Percentiles rank a stretch among this genome's conserved stretches.
These are phyloP conservation scores for Hyparrhenia diplandra DNA, from an alignment of 176 grass and related monocot species.

Conservation along the genomic window DNA sequence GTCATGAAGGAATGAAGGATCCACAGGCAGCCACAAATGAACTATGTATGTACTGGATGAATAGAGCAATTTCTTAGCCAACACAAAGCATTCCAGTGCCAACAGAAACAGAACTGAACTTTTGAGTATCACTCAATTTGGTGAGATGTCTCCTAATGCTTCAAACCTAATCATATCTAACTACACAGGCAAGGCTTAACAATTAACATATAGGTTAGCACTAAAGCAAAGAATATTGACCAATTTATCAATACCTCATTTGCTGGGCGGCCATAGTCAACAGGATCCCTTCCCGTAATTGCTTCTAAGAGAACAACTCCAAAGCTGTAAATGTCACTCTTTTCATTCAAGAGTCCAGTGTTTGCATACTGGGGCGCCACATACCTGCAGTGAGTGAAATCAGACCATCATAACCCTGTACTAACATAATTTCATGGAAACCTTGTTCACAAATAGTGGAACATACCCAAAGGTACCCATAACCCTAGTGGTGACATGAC, in stretches of 20 bases:
- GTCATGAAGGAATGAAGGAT: background rate
- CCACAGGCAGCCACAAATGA: background rate
- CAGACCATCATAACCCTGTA: slow-evolving; percentile 18
- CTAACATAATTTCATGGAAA: background rate
- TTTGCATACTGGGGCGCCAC: slow-evolving; percentile 90
- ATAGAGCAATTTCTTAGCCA: slow-evolving; percentile 1
- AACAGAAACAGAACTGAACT: slow-evolving; percentile 4
- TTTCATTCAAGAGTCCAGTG: slow-evolving; percentile 81
- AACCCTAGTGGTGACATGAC: slow-evolving; percentile 85
- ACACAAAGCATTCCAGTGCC: slow-evolving; percentile 20
- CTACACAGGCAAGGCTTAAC: slow-evolving; percentile 4
- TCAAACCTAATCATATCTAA: background rate
- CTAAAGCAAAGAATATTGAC: background rate
- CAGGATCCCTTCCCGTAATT: slow-evolving; percentile 84
- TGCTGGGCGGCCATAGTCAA: slow-evolving; percentile 69
- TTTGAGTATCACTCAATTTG: slow-evolving; percentile 19
- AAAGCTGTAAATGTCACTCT: slow-evolving; percentile 89
- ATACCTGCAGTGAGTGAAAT: slow-evolving; percentile 48
- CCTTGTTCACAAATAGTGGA: slow-evolving; percentile 1
- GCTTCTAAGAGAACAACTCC: slow-evolving; percentile 82
- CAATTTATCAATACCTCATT: slow-evolving; percentile 58
- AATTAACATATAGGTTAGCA: background rate
- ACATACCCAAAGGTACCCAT: slow-evolving; percentile 93
- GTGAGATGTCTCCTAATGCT: background rate
- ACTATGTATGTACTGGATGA: background rate